Evolutionary conservation across 2,329 filamentous ascomycete genomes (phyloP), one percentile per base, ranked within the genome.

Genomic region (Nectriaceae sp.): DNA sequence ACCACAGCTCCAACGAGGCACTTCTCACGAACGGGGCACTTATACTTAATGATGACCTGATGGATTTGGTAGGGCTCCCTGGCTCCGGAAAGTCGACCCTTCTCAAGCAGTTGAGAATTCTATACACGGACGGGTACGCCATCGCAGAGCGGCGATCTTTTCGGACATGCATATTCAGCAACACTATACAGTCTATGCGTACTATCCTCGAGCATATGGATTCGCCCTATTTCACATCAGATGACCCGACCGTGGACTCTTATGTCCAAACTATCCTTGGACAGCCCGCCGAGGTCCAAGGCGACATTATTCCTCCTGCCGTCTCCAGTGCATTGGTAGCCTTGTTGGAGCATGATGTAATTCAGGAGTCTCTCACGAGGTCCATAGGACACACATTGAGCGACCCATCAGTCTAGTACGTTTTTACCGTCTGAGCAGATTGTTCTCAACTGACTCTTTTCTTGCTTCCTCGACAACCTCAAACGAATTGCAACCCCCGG

Each of bases 31-130:
- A n/a, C n/a, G n/a, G n/a, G n/a, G n/a, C n/a, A n/a, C n/a, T n/a
- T n/a, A n/a, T n/a, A n/a, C n/a, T n/a, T n/a, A n/a, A n/a, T n/a
- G n/a, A n/a, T n/a, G n/a, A n/a, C n/a, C n/a, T n/a, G n/a, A n/a
- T n/a, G n/a, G n/a, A n/a, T n/a, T 24, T 5, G 40, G 36, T 65
- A 95, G 90, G 90, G 81, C 94, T 94, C 76, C 93, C 94, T 87
- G 94, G 99, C 92, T 74, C 73, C 52, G 73, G 94, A 64, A 99
- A 97, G 74, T 97, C 93, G 5, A 97, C 93, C 4, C 93, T 97
- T 54, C 84, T 97, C 59, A 97, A 97, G 78, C 93, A 97, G 78
- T 97, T 99, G 94, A 99, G 97, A 81, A 88, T 99, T 67, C 99
- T 99, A 67, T 90, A 99, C 73, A 94, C 99, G 79, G 94, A 94